phyloP scores from a whole-genome alignment of 495 filamentous ascomycete genomes.

The Penicillium diatomitis region DNA sequence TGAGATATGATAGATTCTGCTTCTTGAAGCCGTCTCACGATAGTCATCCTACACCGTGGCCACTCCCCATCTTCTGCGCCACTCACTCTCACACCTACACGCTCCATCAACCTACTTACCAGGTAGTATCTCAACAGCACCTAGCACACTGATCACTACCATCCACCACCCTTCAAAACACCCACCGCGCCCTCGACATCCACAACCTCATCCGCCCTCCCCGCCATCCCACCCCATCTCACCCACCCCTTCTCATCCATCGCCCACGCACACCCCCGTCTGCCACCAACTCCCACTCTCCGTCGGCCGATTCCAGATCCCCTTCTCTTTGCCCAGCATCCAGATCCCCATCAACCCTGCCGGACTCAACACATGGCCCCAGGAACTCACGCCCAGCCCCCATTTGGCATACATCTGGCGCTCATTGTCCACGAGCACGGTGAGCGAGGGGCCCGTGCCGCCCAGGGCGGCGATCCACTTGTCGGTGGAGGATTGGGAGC shows the following conservation, averaged over 20 bases:
- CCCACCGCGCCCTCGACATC: not conserved
- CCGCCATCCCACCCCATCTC: not conserved
- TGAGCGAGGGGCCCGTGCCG: not conserved
- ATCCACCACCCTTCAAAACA: not conserved
- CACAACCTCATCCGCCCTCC: not conserved
- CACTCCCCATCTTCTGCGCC: no score
- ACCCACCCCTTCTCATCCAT: not conserved
- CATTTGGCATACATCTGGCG: not conserved
- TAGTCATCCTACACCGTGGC: no score
- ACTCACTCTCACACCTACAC: no score
- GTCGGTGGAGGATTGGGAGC: not conserved
- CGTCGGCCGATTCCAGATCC: not conserved
- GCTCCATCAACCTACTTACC: no score
- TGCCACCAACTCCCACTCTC: not conserved
- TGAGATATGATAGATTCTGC: no score
- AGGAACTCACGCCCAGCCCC: not conserved
- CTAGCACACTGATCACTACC: no score
- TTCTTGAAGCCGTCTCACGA: no score
- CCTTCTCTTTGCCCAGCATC: not conserved
- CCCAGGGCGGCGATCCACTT: not conserved
- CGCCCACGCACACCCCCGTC: not conserved
- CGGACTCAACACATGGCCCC: not conserved
- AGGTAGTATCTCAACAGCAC: no score
- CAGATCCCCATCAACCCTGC: not conserved
- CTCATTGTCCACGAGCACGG: not conserved